Conservation (phyloP, 768 basidiomycete genomes). For the Kwoniella dejecticola region DNA sequence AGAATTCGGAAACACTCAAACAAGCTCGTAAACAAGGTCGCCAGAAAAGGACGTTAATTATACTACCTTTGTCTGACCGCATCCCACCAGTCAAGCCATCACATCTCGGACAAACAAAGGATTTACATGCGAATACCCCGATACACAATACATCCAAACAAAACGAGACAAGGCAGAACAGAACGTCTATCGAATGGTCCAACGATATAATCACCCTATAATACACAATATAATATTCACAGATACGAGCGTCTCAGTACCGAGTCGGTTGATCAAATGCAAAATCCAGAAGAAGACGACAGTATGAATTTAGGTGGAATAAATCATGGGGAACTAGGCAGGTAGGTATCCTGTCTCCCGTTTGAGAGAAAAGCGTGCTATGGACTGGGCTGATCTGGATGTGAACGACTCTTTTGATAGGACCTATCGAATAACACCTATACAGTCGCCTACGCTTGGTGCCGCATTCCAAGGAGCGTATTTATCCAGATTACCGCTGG, state of each 20-base stretch:
- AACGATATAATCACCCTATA: too few species aligned
- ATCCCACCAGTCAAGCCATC: neutral
- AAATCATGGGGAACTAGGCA: conserved; percentile 34
- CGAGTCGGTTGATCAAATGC: neutral
- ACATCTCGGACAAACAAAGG: neutral
- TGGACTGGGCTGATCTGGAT: neutral
- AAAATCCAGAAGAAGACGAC: conserved; percentile 10
- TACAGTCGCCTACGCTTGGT: conserved; percentile 79
- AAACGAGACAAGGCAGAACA: too few species aligned
- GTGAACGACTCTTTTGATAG: conserved; percentile 26
- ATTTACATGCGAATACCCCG: too few species aligned
- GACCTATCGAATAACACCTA: conserved; percentile 75
- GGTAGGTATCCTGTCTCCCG: conserved; percentile 25
- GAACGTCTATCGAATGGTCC: too few species aligned
- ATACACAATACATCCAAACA: too few species aligned
- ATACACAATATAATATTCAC: neutral
- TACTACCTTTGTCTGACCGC: neutral
- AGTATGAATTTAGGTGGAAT: conserved; percentile 45
- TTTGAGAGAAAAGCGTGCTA: neutral
- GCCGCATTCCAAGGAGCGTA: conserved; percentile 77
- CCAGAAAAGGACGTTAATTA: neutral
- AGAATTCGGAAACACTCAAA: neutral
- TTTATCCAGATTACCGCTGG: conserved; percentile 77
- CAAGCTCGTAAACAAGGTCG: neutral
- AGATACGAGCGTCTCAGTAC: neutral